phyloP scores from a whole-genome alignment of 495 filamentous ascomycete genomes.

The Penicillium robsamsonii region DNA sequence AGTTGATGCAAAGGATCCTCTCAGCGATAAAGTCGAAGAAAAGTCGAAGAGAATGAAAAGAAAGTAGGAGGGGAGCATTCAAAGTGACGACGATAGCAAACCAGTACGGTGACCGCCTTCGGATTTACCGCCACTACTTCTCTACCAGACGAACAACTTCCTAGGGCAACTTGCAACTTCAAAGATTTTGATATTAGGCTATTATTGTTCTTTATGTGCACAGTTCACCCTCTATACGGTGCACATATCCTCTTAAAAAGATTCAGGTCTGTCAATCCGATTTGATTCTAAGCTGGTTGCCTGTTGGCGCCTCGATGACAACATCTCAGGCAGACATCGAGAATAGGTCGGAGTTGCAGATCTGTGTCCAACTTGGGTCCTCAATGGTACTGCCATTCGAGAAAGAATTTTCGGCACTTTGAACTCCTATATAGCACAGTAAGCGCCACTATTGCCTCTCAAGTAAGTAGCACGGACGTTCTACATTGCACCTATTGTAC shows the following conservation, averaged over 20 bases:
- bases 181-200: not conserved
- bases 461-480: conserved; percentile 2
- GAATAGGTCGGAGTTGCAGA: conserved; percentile 3
- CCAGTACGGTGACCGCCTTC: conserved; percentile 14
- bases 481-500: conserved; percentile 2
- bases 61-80: conserved; percentile 12
- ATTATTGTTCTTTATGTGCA: not conserved
- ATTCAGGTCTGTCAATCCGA: not conserved
- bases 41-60: conserved; percentile 3
- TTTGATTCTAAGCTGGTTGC: conserved; percentile 5
- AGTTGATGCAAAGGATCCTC: conserved; percentile 11
- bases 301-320: conserved; percentile 8
- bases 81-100: conserved; percentile 18
- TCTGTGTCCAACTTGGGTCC: not conserved
- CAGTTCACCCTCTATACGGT: not conserved
- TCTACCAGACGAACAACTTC: not conserved
- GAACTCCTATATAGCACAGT: conserved; percentile 3
- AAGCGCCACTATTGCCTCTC: conserved; percentile 9
- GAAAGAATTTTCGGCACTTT: not conserved
- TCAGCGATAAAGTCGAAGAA: conserved; percentile 14
- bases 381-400: not conserved
- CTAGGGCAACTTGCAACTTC: not conserved
- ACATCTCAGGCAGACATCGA: not conserved
- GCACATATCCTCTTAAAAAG: not conserved
- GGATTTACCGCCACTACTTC: not conserved